Conservation (phyloP, 805 yeast genomes). For the Geotrichum ghanense region DNA sequence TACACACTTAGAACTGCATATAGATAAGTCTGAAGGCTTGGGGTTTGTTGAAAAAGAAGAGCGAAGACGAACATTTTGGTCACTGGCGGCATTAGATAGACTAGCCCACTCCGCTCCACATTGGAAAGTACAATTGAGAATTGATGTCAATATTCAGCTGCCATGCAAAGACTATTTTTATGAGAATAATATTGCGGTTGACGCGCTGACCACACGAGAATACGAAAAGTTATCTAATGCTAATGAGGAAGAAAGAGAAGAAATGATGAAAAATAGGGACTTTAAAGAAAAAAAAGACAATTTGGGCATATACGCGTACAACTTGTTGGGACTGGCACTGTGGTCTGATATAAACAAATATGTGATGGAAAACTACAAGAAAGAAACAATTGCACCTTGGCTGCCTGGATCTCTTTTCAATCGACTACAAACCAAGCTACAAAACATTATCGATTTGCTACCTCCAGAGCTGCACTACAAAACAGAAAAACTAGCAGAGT, state of each 20-base stretch:
- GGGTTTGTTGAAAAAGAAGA: slow-evolving; percentile 26
- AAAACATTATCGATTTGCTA: slow-evolving; percentile 12
- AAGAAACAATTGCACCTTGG: slow-evolving; percentile 23
- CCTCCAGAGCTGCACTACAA: slow-evolving; percentile 20
- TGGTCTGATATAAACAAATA: slow-evolving; percentile 17
- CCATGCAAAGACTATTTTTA: slow-evolving; percentile 22
- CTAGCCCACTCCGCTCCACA: slow-evolving; percentile 24
- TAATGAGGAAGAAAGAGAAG: neutral
- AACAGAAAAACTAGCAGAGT: slow-evolving; percentile 14
- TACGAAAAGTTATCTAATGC: neutral
- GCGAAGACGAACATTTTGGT: slow-evolving; percentile 27
- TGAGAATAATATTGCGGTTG: slow-evolving; percentile 9
- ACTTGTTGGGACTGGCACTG: slow-evolving; percentile 10
- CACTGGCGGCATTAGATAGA: slow-evolving; percentile 25
- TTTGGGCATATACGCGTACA: slow-evolving; percentile 14
- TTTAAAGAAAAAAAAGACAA: neutral
- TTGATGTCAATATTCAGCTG: slow-evolving; percentile 17
- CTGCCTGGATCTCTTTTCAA: slow-evolving; percentile 18
- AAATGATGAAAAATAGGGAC: neutral
- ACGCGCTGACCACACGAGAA: slow-evolving; percentile 5
- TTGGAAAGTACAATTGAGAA: slow-evolving; percentile 19
- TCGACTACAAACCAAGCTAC: slow-evolving; percentile 15
- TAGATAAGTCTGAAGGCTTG: slow-evolving; percentile 13
- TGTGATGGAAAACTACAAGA: slow-evolving; percentile 9
- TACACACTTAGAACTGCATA: slow-evolving; percentile 20